Percentiles rank a stretch among this genome's conserved stretches.
phyloP scores from a whole-genome alignment of 2,329 filamentous ascomycete species.

The Scedosporium boydii region DNA sequence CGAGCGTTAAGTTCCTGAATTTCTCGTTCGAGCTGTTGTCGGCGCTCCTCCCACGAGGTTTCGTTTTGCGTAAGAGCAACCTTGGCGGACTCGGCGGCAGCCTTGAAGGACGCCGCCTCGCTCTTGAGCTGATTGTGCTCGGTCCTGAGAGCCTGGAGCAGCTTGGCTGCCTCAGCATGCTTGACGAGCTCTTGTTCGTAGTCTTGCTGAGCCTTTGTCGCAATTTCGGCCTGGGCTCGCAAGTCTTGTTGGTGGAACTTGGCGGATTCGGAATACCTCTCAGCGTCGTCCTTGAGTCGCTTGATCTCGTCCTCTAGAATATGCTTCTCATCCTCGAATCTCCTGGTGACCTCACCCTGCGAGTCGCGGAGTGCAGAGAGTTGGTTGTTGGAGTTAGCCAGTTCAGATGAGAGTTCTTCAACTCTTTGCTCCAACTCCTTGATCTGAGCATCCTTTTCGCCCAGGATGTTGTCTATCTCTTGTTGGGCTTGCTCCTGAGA shows the following conservation, averaged over 20 bases:
- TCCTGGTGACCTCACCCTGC: slow-evolving; percentile 63
- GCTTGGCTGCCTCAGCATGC: slow-evolving; percentile 89
- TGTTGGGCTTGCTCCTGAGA: slow-evolving; percentile 82
- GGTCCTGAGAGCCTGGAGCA: slow-evolving; percentile 65
- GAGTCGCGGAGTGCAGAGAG: slow-evolving; percentile 71
- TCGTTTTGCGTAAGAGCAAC: slow-evolving; percentile 70
- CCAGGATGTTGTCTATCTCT: slow-evolving; percentile 67
- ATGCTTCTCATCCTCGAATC: slow-evolving; percentile 72
- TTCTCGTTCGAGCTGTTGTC: slow-evolving; percentile 74
- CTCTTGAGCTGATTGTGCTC: slow-evolving; percentile 79
- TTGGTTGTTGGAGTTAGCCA: slow-evolving; percentile 73
- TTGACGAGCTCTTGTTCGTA: slow-evolving; percentile 93
- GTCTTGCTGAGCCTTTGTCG: slow-evolving; percentile 83
- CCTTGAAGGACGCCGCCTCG: slow-evolving; percentile 62
- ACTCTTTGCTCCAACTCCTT: slow-evolving; percentile 74
- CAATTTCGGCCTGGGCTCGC: slow-evolving; percentile 87
- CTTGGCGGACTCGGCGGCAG: slow-evolving; percentile 80
- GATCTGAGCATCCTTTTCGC: slow-evolving; percentile 71
- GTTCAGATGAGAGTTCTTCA: slow-evolving; percentile 73
- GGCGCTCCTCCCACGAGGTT: slow-evolving; percentile 77
- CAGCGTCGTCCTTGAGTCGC: slow-evolving; percentile 74
- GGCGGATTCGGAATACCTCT: slow-evolving; percentile 68
- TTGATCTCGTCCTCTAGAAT: slow-evolving; percentile 69
- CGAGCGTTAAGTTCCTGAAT: slow-evolving; percentile 67
- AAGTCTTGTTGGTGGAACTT: slow-evolving; percentile 86